Percentiles rank a stretch among this genome's conserved stretches.
Evolutionary conservation across 2,329 filamentous ascomycete genomes (phyloP).

Genomic region (Trichoderma afroharzianum): DNA sequence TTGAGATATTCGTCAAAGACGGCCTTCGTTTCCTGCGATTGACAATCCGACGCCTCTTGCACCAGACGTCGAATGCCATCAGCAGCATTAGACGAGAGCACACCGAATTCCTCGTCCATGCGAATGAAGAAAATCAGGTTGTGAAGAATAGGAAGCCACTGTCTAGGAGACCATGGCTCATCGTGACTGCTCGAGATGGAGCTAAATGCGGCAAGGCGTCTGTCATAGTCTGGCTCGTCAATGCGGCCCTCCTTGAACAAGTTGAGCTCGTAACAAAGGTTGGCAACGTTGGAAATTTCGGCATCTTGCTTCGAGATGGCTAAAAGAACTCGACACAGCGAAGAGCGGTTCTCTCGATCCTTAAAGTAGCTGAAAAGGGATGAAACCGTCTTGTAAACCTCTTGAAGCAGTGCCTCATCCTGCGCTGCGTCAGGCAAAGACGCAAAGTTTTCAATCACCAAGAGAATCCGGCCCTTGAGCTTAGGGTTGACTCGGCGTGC

Average conservation of each 20-base stretch:
- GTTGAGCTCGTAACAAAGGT: conserved; percentile 75
- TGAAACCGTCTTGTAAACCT: conserved; percentile 70
- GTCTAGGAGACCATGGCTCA: conserved; percentile 56
- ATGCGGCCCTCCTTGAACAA: conserved; percentile 68
- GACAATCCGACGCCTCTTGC: conserved; percentile 51
- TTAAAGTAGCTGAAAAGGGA: conserved; percentile 88
- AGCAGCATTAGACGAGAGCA: conserved; percentile 75
- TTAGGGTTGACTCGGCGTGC: conserved; percentile 75
- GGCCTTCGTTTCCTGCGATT: conserved; percentile 31
- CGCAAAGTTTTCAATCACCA: conserved; percentile 78
- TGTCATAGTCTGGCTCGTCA: conserved; percentile 85
- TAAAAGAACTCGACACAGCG: conserved; percentile 68
- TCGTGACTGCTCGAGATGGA: conserved; percentile 63
- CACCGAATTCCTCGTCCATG: conserved; percentile 82
- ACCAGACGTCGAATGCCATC: conserved; percentile 77
- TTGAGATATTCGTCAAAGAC: conserved; percentile 58
- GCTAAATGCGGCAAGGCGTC: conserved; percentile 72
- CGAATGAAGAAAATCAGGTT: conserved; percentile 87
- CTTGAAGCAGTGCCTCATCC: conserved; percentile 49
- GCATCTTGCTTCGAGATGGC: conserved; percentile 65
- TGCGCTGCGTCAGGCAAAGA: conserved; percentile 50
- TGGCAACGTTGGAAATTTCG: conserved; percentile 59
- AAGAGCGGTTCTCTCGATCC: conserved; percentile 70
- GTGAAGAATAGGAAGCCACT: conserved; percentile 85
- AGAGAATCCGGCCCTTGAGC: conserved; percentile 75